These are phyloP conservation scores for Melampsora occidentalis DNA, from an alignment of 1,284 basidiomycete genomes.

Conservation along the genomic window DNA sequence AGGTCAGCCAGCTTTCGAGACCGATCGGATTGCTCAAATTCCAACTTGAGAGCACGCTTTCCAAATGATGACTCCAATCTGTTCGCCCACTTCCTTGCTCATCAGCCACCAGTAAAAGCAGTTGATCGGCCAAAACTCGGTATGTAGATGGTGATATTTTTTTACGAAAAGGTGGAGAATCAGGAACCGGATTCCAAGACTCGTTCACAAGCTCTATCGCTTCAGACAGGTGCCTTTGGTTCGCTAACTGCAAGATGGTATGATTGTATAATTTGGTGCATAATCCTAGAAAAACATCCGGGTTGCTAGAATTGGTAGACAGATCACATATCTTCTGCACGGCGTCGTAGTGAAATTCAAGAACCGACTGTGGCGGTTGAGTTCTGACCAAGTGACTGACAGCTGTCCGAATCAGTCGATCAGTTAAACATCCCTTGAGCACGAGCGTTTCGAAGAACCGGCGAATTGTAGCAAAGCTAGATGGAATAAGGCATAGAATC, in stretches of 20 bases:
- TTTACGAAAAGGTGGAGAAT: background rate
- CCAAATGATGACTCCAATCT: conserved; percentile 21
- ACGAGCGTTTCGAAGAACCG: conserved; percentile 22
- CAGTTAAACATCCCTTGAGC: conserved; percentile 20
- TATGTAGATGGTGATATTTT: conserved; percentile 28
- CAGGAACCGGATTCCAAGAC: background rate
- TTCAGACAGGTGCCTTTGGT: conserved; percentile 37
- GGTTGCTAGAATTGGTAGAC: background rate
- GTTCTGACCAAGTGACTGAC: conserved; percentile 36
- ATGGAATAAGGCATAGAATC: conserved; percentile 19
- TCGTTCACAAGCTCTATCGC: conserved; percentile 16
- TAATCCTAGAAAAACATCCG: background rate
- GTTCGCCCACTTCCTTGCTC: background rate
- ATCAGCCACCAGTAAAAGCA: conserved; percentile 9
- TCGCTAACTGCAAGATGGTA: conserved; percentile 40
- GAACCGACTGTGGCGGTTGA: conserved; percentile 8
- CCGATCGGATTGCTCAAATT: conserved; percentile 10
- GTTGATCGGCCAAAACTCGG: conserved; percentile 36
- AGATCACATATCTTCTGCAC: background rate
- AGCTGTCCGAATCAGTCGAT: conserved; percentile 8
- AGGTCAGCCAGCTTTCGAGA: conserved; percentile 20
- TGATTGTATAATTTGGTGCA: conserved; percentile 11
- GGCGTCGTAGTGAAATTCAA: conserved; percentile 12
- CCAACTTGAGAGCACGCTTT: conserved; percentile 28
- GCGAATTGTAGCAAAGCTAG: background rate